Base-by-base conservation (phyloP, 2,329 filamentous ascomycete genomes). In the Dothidotthia symphoricarpi region DNA sequence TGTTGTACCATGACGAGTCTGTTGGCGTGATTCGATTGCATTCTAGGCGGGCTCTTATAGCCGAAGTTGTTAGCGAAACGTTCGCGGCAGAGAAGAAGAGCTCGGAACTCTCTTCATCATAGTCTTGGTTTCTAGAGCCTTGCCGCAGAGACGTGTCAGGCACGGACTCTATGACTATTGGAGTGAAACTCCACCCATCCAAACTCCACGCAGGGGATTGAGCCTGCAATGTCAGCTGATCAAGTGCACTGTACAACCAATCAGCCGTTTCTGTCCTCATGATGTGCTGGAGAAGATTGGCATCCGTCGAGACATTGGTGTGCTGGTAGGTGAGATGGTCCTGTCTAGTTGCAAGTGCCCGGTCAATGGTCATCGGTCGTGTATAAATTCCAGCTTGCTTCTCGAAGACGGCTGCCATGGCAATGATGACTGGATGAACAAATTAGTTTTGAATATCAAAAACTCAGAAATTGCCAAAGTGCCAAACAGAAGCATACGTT, bases 161-260 rank as follows among this genome's bases (percentile, higher is more conserved):
- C 19, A 22, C 5, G 5, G 19, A 22, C 19, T 22, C 19, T 9
- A 22, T 22, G 9, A 22, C 17, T 4, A 40, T 22, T 10, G 41
- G 41, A 10, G 41, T 44, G 27, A 44, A 44, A 12, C 15, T 17
- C 41, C 41, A 44, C 11, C 26, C 41, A 16, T 44, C 37, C 25
- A n/a, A 16, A 6, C 29, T 40, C 41, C 41, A 44, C 10, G 31
- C n/a, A 28, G 30, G 41, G 15, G 31, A 7, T 2, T 13, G 22
- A 2, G 27, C 28, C 13, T 28, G 16, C 26, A 44, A 22, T 12
- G 41, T 38, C 2, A 44, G 19, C 11, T 44, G 29, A 16, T 40
- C 33, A 2, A 40, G 25, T 7, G 36, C 41, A 12, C 15, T 40
- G 19, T 44, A 40, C 15, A 44, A 10, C 41, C 41, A 44, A 28